Evolutionary conservation across 306 rosid species (phyloP).

Genomic region (Cicer chorassanicum): DNA sequence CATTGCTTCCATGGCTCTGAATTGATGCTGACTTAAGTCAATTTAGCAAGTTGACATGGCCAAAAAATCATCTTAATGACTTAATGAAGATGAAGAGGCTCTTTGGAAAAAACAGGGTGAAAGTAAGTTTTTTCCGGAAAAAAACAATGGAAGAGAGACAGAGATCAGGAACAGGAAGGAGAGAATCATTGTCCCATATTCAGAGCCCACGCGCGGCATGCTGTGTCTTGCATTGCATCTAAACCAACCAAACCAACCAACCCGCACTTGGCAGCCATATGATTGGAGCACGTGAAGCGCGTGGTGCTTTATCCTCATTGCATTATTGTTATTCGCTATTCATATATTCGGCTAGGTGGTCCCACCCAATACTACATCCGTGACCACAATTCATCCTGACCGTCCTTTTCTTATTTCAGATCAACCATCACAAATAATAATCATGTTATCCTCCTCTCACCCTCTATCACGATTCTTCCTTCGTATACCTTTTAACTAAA

Average conservation of each 20-base stretch:
- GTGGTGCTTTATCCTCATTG: constrained; percentile 44
- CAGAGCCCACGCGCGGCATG: constrained; percentile 46
- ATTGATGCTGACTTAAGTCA: too few species aligned
- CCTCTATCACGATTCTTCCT: not conserved
- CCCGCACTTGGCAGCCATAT: constrained; percentile 42
- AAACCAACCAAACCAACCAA: constrained; percentile 18
- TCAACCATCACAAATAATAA: not conserved
- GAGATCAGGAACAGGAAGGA: not conserved
- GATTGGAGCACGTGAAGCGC: constrained; percentile 58
- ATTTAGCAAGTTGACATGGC: too few species aligned
- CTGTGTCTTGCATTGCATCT: not conserved
- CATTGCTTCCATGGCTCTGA: too few species aligned
- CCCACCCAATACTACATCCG: constrained; percentile 43
- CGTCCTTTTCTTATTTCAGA: constrained; percentile 34
- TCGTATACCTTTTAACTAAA: not conserved
- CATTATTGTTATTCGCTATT: constrained; percentile 27
- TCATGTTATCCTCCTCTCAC: not conserved
- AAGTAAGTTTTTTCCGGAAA: not conserved
- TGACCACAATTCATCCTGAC: constrained; percentile 43
- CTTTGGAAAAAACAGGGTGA: not conserved
- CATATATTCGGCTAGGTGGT: constrained; percentile 40
- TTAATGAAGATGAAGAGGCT: too few species aligned
- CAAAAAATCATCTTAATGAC: too few species aligned
- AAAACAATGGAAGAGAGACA: constrained; percentile 1
- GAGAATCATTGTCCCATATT: constrained; percentile 45